Percentiles rank a stretch among this genome's conserved stretches.
These are phyloP conservation scores for Penicillium thymicola DNA, from an alignment of 2,329 filamentous ascomycete species.

Conservation along the genomic window DNA sequence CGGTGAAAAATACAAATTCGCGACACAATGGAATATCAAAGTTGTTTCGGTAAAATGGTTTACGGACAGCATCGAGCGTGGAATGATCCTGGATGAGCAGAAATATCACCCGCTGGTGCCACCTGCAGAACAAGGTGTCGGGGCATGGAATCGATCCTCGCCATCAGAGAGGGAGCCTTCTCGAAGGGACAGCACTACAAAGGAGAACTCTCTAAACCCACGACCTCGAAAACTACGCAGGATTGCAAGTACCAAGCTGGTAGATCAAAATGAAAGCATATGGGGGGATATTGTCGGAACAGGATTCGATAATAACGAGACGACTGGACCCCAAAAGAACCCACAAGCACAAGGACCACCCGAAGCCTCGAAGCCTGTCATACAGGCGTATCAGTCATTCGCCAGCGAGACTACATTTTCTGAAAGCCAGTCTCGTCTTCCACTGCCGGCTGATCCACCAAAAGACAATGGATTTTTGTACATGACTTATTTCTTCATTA, in stretches of 20 bases:
- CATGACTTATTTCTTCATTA: slow-evolving; percentile 56
- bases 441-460: slow-evolving; percentile 13
- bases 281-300: slow-evolving; percentile 81
- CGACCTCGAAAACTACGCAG: slow-evolving; percentile 79
- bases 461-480: slow-evolving; percentile 51
- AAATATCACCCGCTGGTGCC: slow-evolving; percentile 75
- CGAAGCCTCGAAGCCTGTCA: slow-evolving; percentile 16
- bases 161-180: slow-evolving; percentile 15
- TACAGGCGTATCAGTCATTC: slow-evolving; percentile 39
- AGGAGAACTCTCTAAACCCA: slow-evolving; percentile 50
- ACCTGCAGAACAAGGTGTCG: slow-evolving; percentile 67
- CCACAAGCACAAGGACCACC: slow-evolving; percentile 18
- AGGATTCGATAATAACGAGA: slow-evolving; percentile 29
- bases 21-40: slow-evolving; percentile 75
- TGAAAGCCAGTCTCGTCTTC: slow-evolving; percentile 25
- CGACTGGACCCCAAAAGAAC: slow-evolving; percentile 26
- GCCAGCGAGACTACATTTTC: slow-evolving; percentile 37
- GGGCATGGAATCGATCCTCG: slow-evolving; percentile 65
- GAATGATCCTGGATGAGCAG: slow-evolving; percentile 87
- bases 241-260: slow-evolving; percentile 79
- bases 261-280: slow-evolving; percentile 74
- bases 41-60: slow-evolving; percentile 85
- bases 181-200: slow-evolving; percentile 31
- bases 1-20: slow-evolving; percentile 87
- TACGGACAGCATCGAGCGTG: slow-evolving; percentile 73